Evolutionary conservation across 1,284 basidiomycete genomes (phyloP), one percentile per base, ranked within the genome.

Genomic region (Papiliotrema flavescens): DNA sequence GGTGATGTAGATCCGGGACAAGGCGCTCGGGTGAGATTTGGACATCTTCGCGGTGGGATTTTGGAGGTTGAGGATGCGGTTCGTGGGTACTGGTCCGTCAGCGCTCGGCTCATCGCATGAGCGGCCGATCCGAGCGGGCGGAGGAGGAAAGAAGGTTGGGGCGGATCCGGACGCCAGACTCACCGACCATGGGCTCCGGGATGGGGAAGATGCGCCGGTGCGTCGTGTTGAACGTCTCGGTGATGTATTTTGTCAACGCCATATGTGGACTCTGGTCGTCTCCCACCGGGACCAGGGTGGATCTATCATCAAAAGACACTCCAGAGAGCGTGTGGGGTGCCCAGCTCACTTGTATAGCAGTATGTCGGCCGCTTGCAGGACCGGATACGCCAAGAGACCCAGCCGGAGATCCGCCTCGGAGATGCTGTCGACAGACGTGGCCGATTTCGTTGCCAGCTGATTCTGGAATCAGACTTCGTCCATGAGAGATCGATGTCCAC

Each of bases 191-290:
- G 56, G 84, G 83, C 46, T 82, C 77, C 0, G 92, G 93, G 0
- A 89, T 66, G 0, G 85, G 85, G 70, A 96, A 95, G 23, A 71
- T 60, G 15, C 81, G 81, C 3, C 84, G 63, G 49, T 66, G 71
- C 20, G 47, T 47, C 40, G 52, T 81, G 69, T 97, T 97, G 78
- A 95, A 96, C 7, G 78, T 78, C 26, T 90, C 84, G 0, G 89
- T 92, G 9, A 96, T 76, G 67, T 94, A 90, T 36, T 91, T 83
- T 24, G 84, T 82, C 1, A 98, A 82, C 70, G 96, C 92, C 26
- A 97, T 82, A 66, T 98, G 94, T 76, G 98, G 94, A 35, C 85
- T 84, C 73, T 97, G 94, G 70, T 98, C 94, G 67, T 97, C 91
- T 22, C 94, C 94, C 2, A 97, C 92, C 0, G 94, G 94, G 0